phyloP scores from a whole-genome alignment of 768 basidiomycete genomes.

The Mycena vitilis region DNA sequence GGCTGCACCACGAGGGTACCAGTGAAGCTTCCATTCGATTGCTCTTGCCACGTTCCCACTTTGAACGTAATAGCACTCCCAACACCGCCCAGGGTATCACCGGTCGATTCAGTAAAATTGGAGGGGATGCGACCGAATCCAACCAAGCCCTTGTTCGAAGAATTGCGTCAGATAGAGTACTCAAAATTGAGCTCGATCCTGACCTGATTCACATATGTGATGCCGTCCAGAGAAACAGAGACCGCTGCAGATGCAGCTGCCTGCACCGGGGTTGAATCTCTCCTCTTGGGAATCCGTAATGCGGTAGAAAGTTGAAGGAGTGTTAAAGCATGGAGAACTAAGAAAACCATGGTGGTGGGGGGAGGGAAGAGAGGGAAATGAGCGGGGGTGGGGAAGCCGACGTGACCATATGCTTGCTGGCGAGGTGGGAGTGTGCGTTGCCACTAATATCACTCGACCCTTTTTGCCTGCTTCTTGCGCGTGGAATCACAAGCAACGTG shows the following conservation, averaged over 20 bases:
- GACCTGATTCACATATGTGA: conserved; percentile 32
- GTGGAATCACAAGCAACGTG: too few relatives aligned
- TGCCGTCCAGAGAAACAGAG: conserved; percentile 27
- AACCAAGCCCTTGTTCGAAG: conserved; percentile 53
- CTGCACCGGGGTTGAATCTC: not conserved
- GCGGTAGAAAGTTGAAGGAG: conserved; percentile 8
- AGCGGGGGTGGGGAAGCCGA: too few relatives aligned
- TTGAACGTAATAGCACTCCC: conserved; percentile 73
- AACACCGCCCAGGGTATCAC: conserved; percentile 71
- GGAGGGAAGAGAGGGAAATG: not conserved
- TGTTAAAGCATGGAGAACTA: not conserved
- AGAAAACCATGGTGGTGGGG: conserved; percentile 6
- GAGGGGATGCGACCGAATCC: conserved; percentile 73
- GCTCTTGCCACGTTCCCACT: conserved; percentile 55
- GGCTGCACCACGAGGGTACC: conserved; percentile 68
- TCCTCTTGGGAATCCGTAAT: not conserved
- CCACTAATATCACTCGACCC: too few relatives aligned
- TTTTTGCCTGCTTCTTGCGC: too few relatives aligned
- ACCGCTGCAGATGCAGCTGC: conserved; percentile 12
- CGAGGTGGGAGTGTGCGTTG: too few relatives aligned
- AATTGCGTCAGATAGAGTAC: not conserved
- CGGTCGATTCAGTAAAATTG: conserved; percentile 65
- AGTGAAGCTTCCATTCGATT: conserved; percentile 52
- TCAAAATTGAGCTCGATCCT: not conserved
- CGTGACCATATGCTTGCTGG: too few relatives aligned